Conservation (phyloP, 2,329 filamentous ascomycete species). For the Didymella arachidicola region DNA sequence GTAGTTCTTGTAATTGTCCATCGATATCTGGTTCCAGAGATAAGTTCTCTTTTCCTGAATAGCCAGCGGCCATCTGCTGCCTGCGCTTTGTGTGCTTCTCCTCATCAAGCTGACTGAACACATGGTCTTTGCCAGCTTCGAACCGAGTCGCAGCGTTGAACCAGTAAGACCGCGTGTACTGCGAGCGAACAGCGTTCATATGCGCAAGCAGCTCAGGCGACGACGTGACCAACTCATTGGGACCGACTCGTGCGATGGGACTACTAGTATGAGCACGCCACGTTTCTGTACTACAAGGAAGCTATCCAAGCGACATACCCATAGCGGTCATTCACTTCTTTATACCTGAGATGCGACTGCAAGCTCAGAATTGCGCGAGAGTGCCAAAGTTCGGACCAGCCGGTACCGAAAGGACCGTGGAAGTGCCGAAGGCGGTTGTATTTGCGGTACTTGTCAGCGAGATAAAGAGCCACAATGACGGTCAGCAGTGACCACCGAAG, state of each 20-base stretch:
- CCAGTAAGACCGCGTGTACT: conserved; percentile 49
- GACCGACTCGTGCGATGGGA: conserved; percentile 55
- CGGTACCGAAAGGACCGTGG: conserved; percentile 33
- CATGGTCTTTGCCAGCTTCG: conserved; percentile 59
- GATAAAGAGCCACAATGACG: conserved; percentile 13
- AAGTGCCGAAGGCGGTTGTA: conserved; percentile 31
- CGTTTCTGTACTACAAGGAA: background rate
- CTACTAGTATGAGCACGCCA: conserved; percentile 18
- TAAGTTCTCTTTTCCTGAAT: conserved; percentile 61
- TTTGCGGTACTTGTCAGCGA: conserved; percentile 22
- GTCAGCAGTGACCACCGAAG: conserved; percentile 21
- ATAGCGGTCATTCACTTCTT: conserved; percentile 23
- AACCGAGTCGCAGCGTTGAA: conserved; percentile 52
- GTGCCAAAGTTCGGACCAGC: conserved; percentile 38
- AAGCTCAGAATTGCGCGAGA: conserved; percentile 23
- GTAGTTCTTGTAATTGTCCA: conserved; percentile 53
- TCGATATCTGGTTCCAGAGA: conserved; percentile 60
- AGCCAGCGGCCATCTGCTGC: conserved; percentile 60
- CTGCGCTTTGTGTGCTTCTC: conserved; percentile 52
- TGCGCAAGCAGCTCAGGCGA: conserved; percentile 56
- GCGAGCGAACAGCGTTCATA: conserved; percentile 51
- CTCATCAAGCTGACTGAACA: conserved; percentile 60
- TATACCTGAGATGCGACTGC: conserved; percentile 31
- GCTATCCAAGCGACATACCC: background rate
- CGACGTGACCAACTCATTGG: conserved; percentile 58